Evolutionary conservation across 768 basidiomycete genomes (phyloP).

Genomic region (Boletellus ananiceps): DNA sequence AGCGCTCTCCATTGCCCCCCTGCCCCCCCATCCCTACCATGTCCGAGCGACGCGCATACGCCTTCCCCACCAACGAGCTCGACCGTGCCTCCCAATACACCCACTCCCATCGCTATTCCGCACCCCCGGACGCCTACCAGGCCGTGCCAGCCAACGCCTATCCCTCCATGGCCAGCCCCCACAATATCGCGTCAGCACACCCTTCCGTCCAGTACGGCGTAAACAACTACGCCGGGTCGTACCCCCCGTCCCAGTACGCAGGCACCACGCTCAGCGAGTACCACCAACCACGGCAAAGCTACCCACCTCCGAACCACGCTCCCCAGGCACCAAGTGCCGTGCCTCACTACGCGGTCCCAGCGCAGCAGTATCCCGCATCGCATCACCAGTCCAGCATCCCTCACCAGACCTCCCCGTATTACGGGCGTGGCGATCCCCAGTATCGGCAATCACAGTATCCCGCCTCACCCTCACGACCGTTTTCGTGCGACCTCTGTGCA

Average conservation of each 20-base stretch:
- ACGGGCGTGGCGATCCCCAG: constrained; percentile 28
- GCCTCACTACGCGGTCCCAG: constrained; percentile 28
- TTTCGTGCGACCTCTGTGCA: constrained; percentile 67
- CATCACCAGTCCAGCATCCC: constrained; percentile 17
- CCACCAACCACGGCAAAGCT: constrained; percentile 24
- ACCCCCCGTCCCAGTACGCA: constrained; percentile 21
- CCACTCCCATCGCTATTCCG: constrained; percentile 23
- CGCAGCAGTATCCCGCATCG: constrained; percentile 27
- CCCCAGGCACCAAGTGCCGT: constrained; percentile 34
- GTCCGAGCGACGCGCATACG: constrained; percentile 30
- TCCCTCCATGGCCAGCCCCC: constrained; percentile 12
- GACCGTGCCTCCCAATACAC: constrained; percentile 22
- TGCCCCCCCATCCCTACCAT: constrained; percentile 14
- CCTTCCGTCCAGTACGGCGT: constrained; percentile 21
- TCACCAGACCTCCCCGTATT: constrained; percentile 31
- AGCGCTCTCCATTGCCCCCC: constrained; percentile 7
- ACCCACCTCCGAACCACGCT: constrained; percentile 24
- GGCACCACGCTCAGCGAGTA: constrained; percentile 13
- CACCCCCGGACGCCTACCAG: constrained; percentile 22
- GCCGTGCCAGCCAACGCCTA: constrained; percentile 15
- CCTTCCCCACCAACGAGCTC: constrained; percentile 16
- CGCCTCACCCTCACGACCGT: constrained; percentile 57
- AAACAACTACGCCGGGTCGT: constrained; percentile 18
- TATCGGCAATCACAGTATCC: constrained; percentile 44
- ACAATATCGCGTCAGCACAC: constrained; percentile 20